Evolutionary conservation across 495 filamentous ascomycete species (phyloP), one percentile per base, ranked within the genome.

Genomic region (Penicillium chermesinum): DNA sequence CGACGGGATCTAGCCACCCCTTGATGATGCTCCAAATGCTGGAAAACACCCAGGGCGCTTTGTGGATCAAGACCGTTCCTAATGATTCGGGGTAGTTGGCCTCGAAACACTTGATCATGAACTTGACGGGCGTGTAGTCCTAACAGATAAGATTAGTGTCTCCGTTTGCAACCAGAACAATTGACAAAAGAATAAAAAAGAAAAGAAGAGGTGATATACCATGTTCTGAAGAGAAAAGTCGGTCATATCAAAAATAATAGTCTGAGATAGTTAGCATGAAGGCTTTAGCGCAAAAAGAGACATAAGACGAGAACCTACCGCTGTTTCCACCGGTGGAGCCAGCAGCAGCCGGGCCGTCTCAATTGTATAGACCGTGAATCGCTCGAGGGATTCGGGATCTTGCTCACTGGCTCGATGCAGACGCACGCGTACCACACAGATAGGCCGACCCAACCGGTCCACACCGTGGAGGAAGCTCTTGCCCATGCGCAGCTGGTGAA

Each of bases 101-200:
- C 71, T 97, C 94, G 63, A 98, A 98, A 68, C 89, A 95, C 71
- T 95, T 95, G 72, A 97, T 96, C 81, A 98, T 95, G 74, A 96
- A 97, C 59, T 91, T 97, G 18, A 98, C 89, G 0, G 93, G 93
- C 0, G 88, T 80, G 62, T 97, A 97, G 62, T 98, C 93, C 87
- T 90, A 33, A 16, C 10, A 21, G 2, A 34, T 35, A 25, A 27
- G 9, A 44, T 66, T 39, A 66, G 55, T 33, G 51, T n/a, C 25
- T 10, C 10, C 20, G 35, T 4, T 2, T 4, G 2, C 3, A 10
- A 25, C 7, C 20, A 27, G 2, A 16, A 14, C 34, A 8, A 36
- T 7, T 16, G 13, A 38, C 6, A 35, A 12, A 30, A 6, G 8
- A 43, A n/a, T n/a, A n/a, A n/a, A n/a, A n/a, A n/a, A n/a, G n/a